phyloP scores from a whole-genome alignment of 2,329 filamentous ascomycete species.

The Fusarium zealandicum region DNA sequence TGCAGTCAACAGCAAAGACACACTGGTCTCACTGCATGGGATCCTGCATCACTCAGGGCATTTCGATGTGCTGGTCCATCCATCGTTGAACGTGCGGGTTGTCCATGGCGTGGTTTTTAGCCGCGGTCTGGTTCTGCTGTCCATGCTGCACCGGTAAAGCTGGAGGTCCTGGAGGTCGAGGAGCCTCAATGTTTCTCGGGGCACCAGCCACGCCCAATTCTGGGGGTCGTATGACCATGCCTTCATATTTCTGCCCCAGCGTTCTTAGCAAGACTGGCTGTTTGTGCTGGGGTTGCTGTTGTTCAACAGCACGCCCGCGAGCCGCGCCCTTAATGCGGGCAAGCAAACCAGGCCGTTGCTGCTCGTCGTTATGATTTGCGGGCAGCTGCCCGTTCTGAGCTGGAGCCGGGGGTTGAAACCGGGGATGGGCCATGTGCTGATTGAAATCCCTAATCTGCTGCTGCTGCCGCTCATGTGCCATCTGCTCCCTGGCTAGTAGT shows the following conservation, averaged over 20 bases:
- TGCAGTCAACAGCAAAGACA: no score
- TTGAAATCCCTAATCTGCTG: no score
- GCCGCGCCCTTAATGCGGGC: constrained; percentile 1
- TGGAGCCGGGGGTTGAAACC: no score
- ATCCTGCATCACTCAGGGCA: no score
- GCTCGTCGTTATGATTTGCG: not conserved
- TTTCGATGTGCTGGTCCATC: not conserved
- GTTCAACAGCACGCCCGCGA: not conserved
- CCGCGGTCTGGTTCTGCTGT: not conserved
- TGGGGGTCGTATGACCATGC: no score
- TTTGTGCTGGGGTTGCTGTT: not conserved
- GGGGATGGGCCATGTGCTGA: no score
- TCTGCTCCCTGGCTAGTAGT: not conserved
- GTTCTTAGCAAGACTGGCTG: no score
- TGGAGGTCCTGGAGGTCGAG: not conserved
- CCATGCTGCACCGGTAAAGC: not conserved
- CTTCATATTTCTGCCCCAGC: not conserved
- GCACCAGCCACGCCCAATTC: not conserved
- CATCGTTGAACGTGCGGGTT: not conserved
- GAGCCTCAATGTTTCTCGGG: not conserved
- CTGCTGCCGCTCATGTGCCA: no score
- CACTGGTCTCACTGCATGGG: no score
- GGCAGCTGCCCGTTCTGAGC: no score
- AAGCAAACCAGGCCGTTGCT: not conserved
- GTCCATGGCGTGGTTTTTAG: not conserved